Evolutionary conservation across 2,329 filamentous ascomycete species (phyloP).

Genomic region (Sporothrix pallida): DNA sequence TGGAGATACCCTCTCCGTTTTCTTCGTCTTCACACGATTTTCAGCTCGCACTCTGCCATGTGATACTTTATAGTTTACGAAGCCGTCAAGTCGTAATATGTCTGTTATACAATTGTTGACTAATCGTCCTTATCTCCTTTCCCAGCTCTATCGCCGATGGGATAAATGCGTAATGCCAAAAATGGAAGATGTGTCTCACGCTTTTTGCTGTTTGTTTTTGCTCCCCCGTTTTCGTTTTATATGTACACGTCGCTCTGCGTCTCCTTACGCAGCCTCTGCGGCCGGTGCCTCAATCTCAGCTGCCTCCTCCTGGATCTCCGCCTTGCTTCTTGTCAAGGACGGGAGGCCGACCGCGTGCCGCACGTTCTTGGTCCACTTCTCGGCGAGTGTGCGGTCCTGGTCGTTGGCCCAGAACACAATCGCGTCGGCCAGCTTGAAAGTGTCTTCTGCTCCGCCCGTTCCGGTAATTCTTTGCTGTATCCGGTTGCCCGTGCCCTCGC

Average conservation of each 20-base stretch:
- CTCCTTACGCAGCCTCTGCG: neutral
- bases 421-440: conserved; percentile 42
- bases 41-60: neutral
- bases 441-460: no score
- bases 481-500: conserved; percentile 58
- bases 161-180: neutral
- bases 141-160: neutral
- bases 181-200: neutral
- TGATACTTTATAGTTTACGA: neutral
- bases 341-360: conserved; percentile 54
- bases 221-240: neutral
- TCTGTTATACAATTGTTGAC: conserved; percentile 17
- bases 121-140: neutral
- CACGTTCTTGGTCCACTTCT: conserved; percentile 60
- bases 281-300: neutral
- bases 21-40: neutral
- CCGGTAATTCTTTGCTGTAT: conserved; percentile 42
- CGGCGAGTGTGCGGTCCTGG: conserved; percentile 54
- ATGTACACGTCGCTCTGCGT: no score
- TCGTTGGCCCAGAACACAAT: conserved; percentile 60
- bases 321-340: conserved; percentile 31
- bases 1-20: neutral
- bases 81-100: conserved; percentile 7
- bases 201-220: neutral
- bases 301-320: conserved; percentile 22